phyloP scores from a whole-genome alignment of 345 rosid species.

The Eucalyptus victrix region DNA sequence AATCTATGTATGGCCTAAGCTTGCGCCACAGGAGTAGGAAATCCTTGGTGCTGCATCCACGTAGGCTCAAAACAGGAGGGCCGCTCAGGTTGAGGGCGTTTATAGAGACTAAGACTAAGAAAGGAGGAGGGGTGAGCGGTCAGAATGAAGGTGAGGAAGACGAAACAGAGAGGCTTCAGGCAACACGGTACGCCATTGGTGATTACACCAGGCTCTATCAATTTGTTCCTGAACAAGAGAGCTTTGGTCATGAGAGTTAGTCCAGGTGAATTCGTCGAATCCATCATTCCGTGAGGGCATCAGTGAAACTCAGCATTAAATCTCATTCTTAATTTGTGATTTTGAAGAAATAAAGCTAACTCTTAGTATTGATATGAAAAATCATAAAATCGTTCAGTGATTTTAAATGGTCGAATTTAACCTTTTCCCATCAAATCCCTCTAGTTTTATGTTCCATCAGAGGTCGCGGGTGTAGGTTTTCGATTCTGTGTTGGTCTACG shows the following conservation, averaged over 20 bases:
- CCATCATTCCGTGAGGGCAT: neutral
- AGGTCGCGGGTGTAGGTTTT: neutral
- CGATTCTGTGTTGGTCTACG: neutral
- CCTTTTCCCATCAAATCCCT: neutral
- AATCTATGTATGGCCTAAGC: neutral
- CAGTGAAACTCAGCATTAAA: neutral
- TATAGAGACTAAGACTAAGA: neutral
- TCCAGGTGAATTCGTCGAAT: neutral
- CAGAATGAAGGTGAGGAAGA: neutral
- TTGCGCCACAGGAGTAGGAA: neutral
- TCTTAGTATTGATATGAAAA: neutral
- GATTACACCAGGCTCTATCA: neutral
- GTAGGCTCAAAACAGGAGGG: neutral
- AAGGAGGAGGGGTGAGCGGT: neutral
- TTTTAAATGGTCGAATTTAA: neutral
- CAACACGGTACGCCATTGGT: neutral
- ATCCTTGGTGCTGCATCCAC: neutral
- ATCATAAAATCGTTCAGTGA: neutral
- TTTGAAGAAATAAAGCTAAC: neutral
- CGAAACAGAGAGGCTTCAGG: neutral
- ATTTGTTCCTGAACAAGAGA: neutral
- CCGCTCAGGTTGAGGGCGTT: neutral
- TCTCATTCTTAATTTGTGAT: neutral
- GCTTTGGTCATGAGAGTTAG: neutral
- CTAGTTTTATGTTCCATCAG: neutral